These are phyloP conservation scores for Brassica nigra DNA, from an alignment of 345 rosid species.

Conservation along the genomic window DNA sequence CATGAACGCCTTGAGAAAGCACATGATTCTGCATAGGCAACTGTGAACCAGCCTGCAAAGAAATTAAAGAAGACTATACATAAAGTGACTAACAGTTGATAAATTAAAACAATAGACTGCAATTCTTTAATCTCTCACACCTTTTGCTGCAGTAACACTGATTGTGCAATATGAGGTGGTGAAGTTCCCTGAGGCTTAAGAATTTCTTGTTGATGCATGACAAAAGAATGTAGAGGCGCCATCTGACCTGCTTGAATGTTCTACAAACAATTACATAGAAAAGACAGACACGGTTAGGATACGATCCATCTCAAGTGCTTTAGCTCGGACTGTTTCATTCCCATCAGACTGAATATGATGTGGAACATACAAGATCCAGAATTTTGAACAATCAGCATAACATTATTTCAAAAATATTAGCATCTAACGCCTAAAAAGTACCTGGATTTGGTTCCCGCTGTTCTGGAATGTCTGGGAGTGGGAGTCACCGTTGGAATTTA, in stretches of 20 bases:
- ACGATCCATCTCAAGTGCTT: slow-evolving; percentile 2
- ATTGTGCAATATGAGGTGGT: slow-evolving; percentile 60
- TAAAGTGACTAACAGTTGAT: slow-evolving; percentile 3
- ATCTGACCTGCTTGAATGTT: slow-evolving; percentile 68
- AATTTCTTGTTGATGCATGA: slow-evolving; percentile 76
- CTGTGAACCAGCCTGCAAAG: slow-evolving; percentile 57
- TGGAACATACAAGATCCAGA: neutral
- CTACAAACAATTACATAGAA: slow-evolving; percentile 35
- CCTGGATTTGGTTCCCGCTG: slow-evolving; percentile 56
- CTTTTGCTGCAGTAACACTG: slow-evolving; percentile 59
- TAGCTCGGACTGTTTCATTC: neutral
- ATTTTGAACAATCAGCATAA: neutral
- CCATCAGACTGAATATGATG: neutral
- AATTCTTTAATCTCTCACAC: slow-evolving; percentile 37
- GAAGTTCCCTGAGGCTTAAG: slow-evolving; percentile 63
- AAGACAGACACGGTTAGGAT: neutral
- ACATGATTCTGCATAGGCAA: slow-evolving; percentile 53
- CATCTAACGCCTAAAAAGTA: neutral
- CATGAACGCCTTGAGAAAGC: slow-evolving; percentile 58
- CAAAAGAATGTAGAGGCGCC: slow-evolving; percentile 70
- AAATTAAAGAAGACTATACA: neutral
- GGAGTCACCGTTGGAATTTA: slow-evolving; percentile 51
- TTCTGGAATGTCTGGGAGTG: slow-evolving; percentile 61
- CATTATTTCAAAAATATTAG: neutral
- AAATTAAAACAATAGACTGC: neutral